phyloP scores from a whole-genome alignment of 1,139 yeast genomes.

The Geotrichum australiense region DNA sequence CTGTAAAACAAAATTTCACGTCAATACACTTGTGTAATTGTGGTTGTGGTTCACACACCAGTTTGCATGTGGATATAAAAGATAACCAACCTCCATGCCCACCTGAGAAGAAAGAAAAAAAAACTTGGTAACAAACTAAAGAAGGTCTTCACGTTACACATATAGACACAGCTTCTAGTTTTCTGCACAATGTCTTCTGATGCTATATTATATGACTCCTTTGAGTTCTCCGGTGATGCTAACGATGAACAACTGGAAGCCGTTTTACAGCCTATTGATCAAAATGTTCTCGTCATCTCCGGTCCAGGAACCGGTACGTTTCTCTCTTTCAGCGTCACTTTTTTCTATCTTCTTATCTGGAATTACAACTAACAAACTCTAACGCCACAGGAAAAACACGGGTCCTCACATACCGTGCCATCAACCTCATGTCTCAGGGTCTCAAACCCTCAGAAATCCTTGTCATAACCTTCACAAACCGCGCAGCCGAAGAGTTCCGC shows the following conservation, averaged over 20 bases:
- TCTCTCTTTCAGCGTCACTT: not conserved
- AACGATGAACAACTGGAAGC: conserved; percentile 57
- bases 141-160: no score
- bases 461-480: conserved; percentile 85
- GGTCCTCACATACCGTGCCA: conserved; percentile 72
- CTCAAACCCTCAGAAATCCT: conserved; percentile 54
- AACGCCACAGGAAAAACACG: conserved; percentile 58
- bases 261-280: conserved; percentile 47
- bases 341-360: not conserved
- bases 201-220: no score
- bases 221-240: conserved; percentile 28
- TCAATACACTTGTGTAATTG: no score
- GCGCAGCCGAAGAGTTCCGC: conserved; percentile 79
- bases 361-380: no score
- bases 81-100: no score
- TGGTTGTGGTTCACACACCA: no score
- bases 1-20: no score
- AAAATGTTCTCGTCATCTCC: conserved; percentile 70
- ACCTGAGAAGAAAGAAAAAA: no score
- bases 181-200: no score
- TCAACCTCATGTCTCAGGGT: conserved; percentile 51
- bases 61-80: no score
- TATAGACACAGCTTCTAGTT: no score
- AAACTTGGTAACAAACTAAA: no score
- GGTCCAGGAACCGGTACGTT: conserved; percentile 71